Base-by-base conservation (phyloP, 495 filamentous ascomycete genomes). In the Jackrogersella minutella region DNA sequence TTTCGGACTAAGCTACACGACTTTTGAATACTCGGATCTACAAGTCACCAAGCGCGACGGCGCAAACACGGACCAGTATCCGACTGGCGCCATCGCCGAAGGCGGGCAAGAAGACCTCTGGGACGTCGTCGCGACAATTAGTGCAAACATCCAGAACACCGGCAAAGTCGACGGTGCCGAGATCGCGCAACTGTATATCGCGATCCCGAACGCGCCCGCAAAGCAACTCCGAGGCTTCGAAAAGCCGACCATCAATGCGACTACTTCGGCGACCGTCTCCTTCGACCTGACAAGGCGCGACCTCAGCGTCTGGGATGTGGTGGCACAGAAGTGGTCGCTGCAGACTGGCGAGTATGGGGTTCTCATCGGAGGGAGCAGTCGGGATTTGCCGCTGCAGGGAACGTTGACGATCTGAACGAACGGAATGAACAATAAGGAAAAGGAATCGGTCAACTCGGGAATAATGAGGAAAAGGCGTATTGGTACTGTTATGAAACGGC, bases 211-310 rank as follows among this genome's bases (percentile, higher is more conserved):
- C 10, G 58, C 41, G 58, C 87, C 87, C 0, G 74, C 82, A 4
- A 75, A 81, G 43, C 84, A 87, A 68, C 76, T 92, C n/a, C 75
- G 89, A 2, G 89, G 89, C 13, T 92, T 91, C 68, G 84, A 84
- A 31, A 92, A 92, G 76, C 71, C 82, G 17, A 72, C 66, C 19
- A 44, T 88, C 21, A 73, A 75, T 13, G 69, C 75, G 7, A 80
- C 81, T 0, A 54, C 72, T 31, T 76, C 69, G 17, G 72, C 68
- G 31, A 78, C 72, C 24, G 81, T 90, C 1, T 56, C 53, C 11
- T 85, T 91, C 67, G 69, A 74, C n/a, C 54, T 92, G 43, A 88
- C 80, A 31, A 78, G 88, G 39, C 79, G 86, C 41, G 89, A 91
- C 65, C 54, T 91, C 50, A 89, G 87, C 66, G 79, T 82, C 13